Evolutionary conservation across 1,284 basidiomycete genomes (phyloP).

Genomic region (Puccinia horiana): DNA sequence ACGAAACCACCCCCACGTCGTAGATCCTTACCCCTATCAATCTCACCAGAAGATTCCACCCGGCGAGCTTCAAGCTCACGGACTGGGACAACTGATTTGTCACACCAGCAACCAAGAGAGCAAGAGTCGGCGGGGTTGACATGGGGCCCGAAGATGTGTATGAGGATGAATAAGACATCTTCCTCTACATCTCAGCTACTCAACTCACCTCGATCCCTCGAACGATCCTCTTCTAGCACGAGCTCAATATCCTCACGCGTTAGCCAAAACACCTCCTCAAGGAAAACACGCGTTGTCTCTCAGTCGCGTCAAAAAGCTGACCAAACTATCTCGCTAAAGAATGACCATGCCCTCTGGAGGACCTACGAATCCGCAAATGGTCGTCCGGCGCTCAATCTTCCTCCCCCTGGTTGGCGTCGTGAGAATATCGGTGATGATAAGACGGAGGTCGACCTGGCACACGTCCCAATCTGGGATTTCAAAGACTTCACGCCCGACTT

Average conservation of each 20-base stretch:
- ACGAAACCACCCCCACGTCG: neutral
- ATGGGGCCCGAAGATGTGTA: conserved; percentile 9
- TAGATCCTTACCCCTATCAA: neutral
- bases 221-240: neutral
- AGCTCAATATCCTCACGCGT: conserved; percentile 20
- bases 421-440: neutral
- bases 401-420: conserved; percentile 19
- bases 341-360: conserved; percentile 44
- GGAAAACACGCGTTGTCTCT: conserved; percentile 3
- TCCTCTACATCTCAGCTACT: conserved; percentile 14
- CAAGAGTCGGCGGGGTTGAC: conserved; percentile 21
- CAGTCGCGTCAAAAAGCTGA: neutral
- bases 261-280: conserved; percentile 20
- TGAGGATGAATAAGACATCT: conserved; percentile 8
- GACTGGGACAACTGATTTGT: neutral
- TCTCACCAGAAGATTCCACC: neutral
- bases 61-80: neutral
- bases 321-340: conserved; percentile 26
- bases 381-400: conserved; percentile 20
- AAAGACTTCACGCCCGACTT: conserved; percentile 48
- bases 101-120: neutral
- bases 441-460: neutral
- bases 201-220: neutral
- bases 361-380: conserved; percentile 39
- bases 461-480: conserved; percentile 1